These are phyloP conservation scores for Clonostachys byssicola DNA, from an alignment of 2,329 filamentous ascomycete species.

Conservation along the genomic window DNA sequence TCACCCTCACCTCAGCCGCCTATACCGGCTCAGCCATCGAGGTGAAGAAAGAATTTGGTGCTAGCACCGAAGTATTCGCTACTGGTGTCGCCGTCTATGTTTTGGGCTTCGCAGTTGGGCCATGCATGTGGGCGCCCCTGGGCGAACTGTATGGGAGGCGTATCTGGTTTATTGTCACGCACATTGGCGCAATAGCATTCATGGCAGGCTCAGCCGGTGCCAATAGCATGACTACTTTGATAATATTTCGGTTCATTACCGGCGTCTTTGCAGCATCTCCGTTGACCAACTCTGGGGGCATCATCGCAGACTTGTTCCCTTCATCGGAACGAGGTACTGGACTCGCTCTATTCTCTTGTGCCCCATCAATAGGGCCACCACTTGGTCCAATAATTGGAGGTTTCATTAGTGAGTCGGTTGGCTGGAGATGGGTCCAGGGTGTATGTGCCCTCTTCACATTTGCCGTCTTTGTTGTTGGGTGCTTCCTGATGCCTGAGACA, in stretches of 20 bases:
- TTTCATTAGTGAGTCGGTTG: slow-evolving; percentile 49
- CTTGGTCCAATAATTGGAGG: slow-evolving; percentile 55
- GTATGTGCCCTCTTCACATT: slow-evolving; percentile 52
- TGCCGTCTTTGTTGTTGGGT: slow-evolving; percentile 40
- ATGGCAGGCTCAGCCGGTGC: slow-evolving; percentile 51
- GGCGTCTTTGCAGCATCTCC: slow-evolving; percentile 56
- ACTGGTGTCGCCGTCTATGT: slow-evolving; percentile 2
- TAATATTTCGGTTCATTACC: slow-evolving; percentile 60
- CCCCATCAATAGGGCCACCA: slow-evolving; percentile 56
- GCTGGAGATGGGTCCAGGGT: slow-evolving; percentile 57
- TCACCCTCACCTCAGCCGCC: slow-evolving; percentile 60
- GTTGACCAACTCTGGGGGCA: slow-evolving; percentile 55
- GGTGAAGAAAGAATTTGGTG: background rate
- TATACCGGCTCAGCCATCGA: slow-evolving; percentile 36
- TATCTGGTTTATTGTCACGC: slow-evolving; percentile 2
- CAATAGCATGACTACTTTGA: slow-evolving; percentile 50
- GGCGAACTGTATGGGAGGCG: too few species aligned
- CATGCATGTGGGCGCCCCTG: too few species aligned
- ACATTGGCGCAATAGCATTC: slow-evolving; percentile 49
- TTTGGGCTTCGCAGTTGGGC: too few species aligned
- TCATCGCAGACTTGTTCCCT: slow-evolving; percentile 56
- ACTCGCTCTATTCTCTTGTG: slow-evolving; percentile 58
- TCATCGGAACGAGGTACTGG: slow-evolving; percentile 49
- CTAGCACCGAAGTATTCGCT: slow-evolving; percentile 8
- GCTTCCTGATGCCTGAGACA: slow-evolving; percentile 44